These are phyloP conservation scores for Tetradesmus obliquus DNA, from an alignment of 139 green algal genomes.

Conservation along the genomic window DNA sequence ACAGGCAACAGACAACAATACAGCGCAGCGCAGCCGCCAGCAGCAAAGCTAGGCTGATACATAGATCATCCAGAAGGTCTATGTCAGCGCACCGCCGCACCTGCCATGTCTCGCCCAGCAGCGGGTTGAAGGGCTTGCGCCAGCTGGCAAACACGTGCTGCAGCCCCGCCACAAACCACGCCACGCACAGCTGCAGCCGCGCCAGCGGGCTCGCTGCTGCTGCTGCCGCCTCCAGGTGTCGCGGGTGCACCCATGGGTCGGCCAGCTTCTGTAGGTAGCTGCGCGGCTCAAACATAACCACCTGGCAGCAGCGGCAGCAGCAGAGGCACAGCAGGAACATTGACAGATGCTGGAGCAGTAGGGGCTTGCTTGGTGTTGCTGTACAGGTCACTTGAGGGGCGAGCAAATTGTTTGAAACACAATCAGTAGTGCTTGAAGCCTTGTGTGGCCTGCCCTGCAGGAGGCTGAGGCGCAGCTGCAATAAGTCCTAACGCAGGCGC, in stretches of 20 bases:
- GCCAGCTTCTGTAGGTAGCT: constrained; percentile 88
- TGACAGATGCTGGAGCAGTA: too few relatives aligned
- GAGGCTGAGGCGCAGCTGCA: too few relatives aligned
- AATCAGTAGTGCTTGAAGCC: too few relatives aligned
- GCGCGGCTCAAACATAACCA: constrained; percentile 82
- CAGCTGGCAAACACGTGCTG: background rate
- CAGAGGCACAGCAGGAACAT: background rate
- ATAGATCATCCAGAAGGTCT: too few relatives aligned
- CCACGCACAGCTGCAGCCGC: background rate
- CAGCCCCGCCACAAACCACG: constrained; percentile 15
- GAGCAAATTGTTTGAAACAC: too few relatives aligned
- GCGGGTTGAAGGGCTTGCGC: constrained; percentile 77
- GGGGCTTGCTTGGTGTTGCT: too few relatives aligned
- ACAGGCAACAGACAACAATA: too few relatives aligned
- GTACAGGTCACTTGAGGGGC: too few relatives aligned
- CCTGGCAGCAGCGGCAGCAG: background rate
- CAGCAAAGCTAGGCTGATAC: too few relatives aligned
- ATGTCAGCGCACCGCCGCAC: background rate
- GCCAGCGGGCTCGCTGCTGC: background rate
- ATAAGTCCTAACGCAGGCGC: too few relatives aligned
- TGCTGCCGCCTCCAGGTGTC: constrained; percentile 6
- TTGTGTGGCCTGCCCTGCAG: too few relatives aligned
- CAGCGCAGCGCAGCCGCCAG: too few relatives aligned
- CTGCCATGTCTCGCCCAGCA: constrained; percentile 87
- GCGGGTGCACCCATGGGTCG: constrained; percentile 79